Evolutionary conservation across 1,139 yeast genomes (phyloP).

Genomic region (Nakaseomyces nivariensis): DNA sequence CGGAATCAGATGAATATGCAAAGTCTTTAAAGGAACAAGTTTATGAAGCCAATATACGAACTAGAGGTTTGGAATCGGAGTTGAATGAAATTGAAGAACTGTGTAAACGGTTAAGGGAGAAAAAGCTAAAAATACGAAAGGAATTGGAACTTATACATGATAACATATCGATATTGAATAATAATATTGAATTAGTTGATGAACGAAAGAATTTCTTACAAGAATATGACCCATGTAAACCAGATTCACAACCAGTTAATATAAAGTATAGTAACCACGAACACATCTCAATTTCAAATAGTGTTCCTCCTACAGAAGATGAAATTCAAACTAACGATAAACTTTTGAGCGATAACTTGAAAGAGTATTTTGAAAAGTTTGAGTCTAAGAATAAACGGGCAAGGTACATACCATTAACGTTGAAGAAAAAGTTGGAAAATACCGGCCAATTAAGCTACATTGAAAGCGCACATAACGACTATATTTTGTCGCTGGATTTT

Average conservation of each 20-base stretch:
- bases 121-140: not conserved
- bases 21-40: not conserved
- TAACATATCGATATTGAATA: not conserved
- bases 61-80: not conserved
- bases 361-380: not conserved
- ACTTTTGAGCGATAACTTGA: not conserved
- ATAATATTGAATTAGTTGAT: not conserved
- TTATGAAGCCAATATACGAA: not conserved
- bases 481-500: conserved; percentile 48
- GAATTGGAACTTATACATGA: not conserved
- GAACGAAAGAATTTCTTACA: not conserved
- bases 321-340: not conserved
- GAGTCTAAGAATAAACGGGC: not conserved
- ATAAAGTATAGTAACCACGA: not conserved
- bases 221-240: not conserved
- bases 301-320: not conserved
- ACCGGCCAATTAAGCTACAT: not conserved
- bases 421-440: not conserved
- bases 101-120: not conserved
- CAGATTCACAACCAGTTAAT: not conserved
- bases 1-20: not conserved
- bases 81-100: not conserved
- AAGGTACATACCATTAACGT: not conserved
- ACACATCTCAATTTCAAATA: not conserved
- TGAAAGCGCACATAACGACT: conserved; percentile 23